These are phyloP conservation scores for Pythium volutum DNA, from an alignment of 352 stramenopile species.

Conservation along the genomic window DNA sequence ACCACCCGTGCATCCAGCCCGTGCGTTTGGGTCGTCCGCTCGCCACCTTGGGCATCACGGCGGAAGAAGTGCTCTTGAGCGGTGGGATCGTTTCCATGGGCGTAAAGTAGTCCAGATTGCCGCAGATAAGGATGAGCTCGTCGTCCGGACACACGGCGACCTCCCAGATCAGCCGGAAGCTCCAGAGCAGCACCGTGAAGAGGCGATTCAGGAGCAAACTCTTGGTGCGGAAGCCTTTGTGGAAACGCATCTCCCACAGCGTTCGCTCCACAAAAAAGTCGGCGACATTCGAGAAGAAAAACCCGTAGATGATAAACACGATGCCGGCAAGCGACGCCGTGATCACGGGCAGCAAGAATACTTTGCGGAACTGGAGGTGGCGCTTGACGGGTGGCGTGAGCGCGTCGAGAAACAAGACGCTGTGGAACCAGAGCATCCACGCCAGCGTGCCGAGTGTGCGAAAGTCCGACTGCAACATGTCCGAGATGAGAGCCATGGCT, in stretches of 20 bases:
- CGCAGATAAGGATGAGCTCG: slow-evolving; percentile 41
- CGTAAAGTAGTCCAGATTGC: slow-evolving; percentile 42
- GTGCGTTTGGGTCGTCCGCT: no score
- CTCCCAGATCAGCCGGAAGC: slow-evolving; percentile 34
- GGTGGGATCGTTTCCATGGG: slow-evolving; percentile 47
- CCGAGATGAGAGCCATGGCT: slow-evolving; percentile 22
- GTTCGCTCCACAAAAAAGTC: slow-evolving; percentile 29
- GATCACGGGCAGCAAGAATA: background rate
- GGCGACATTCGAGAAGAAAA: slow-evolving; percentile 27
- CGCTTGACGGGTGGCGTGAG: slow-evolving; percentile 10
- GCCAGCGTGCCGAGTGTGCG: background rate
- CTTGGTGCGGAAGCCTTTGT: slow-evolving; percentile 31
- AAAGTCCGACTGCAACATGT: slow-evolving; percentile 21
- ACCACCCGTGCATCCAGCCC: no score
- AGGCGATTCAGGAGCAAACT: slow-evolving; percentile 39
- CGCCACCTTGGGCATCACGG: no score
- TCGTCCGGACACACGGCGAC: slow-evolving; percentile 29
- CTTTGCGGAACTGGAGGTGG: background rate
- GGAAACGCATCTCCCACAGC: slow-evolving; percentile 25
- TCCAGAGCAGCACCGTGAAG: slow-evolving; percentile 47
- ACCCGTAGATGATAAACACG: slow-evolving; percentile 28
- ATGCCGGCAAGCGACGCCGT: slow-evolving; percentile 6
- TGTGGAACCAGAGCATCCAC: slow-evolving; percentile 11
- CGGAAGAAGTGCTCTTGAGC: background rate
- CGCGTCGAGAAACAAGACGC: slow-evolving; percentile 12